Percentiles rank a stretch among this genome's conserved stretches.
Evolutionary conservation across 495 filamentous ascomycete species (phyloP).

Genomic region (Xylaria flabelliformis): DNA sequence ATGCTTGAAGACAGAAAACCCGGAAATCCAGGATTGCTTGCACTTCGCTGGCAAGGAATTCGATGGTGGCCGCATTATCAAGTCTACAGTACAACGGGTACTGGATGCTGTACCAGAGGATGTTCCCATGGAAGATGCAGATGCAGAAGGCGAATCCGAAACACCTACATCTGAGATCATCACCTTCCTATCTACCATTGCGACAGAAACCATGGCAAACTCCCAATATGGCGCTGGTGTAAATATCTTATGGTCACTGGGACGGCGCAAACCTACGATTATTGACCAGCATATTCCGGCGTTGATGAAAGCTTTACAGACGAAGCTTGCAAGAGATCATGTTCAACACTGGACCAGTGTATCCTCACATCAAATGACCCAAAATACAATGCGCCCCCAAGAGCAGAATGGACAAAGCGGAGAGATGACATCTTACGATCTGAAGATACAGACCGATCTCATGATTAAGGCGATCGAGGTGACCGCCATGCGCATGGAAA

Average conservation of each 20-base stretch:
- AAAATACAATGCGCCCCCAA: slow-evolving; percentile 48
- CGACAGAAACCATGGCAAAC: slow-evolving; percentile 79
- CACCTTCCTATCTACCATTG: slow-evolving; percentile 77
- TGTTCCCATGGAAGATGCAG: slow-evolving; percentile 84
- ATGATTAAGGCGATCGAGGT: slow-evolving; percentile 95
- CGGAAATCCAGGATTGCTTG: slow-evolving; percentile 90
- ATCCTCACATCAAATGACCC: slow-evolving; percentile 47
- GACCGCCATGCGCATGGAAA: slow-evolving; percentile 87
- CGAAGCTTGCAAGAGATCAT: slow-evolving; percentile 93
- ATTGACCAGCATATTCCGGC: slow-evolving; percentile 87
- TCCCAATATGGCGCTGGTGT: slow-evolving; percentile 83
- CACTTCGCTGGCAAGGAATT: slow-evolving; percentile 72
- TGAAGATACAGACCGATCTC: slow-evolving; percentile 82
- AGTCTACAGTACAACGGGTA: slow-evolving; percentile 78
- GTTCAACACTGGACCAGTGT: slow-evolving; percentile 73
- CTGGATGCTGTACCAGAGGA: slow-evolving; percentile 91
- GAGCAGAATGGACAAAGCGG: slow-evolving; percentile 54
- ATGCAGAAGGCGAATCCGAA: slow-evolving; percentile 79
- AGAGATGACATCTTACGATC: slow-evolving; percentile 74
- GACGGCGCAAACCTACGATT: slow-evolving; percentile 78
- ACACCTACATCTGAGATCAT: slow-evolving; percentile 78
- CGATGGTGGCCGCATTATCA: slow-evolving; percentile 64
- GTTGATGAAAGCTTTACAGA: slow-evolving; percentile 91
- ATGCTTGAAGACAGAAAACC: slow-evolving; percentile 80
- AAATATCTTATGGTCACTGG: slow-evolving; percentile 89